Base-by-base conservation (phyloP, 164 flowering plant species). In the Piper longum region DNA sequence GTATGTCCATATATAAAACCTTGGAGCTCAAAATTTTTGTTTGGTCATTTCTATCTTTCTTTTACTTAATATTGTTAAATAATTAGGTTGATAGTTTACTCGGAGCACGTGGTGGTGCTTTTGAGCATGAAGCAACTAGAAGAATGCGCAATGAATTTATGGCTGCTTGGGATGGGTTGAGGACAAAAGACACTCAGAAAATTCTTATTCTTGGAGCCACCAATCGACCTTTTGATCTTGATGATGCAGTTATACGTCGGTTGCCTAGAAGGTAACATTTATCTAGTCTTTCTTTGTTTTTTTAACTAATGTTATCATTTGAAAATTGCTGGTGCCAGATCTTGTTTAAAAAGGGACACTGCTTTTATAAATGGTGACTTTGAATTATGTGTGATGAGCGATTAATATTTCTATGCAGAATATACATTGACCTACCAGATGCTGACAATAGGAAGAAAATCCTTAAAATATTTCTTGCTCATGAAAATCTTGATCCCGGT, bases 101-200 rank as follows among this genome's bases (percentile, higher is more conserved):
- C 70, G 99, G 99, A 68, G 95, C 97, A 62, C 96, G 99, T 71
- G 99, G 99, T 69, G 96, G 97, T 70, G 75, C 87, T 62, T 85
- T 77, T 77, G 99, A 95, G 82, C 97, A 95, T 66, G 99, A 95
- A 61, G 97, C 99, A 16, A 95, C 99, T 42, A 83, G 99, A 81
- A 83, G 97, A 80, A 95, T 95, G 99, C 76, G 95, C 61, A 95
- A 95, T 75, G 99, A 95, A 67, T 91, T 95, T 65, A 95, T 95
- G 99, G 95, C 99, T 43, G 99, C 99, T 56, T 95, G 99, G 99
- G 99, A 95, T 82, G 99, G 99, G 56, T 74, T 95, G 77, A 82
- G 97, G 78, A 64, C 99, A 16, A 95, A 95, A 80, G 99, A 95
- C 62, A 95, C 87, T 76, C 95, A 95, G 73, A 81, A 92, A 78